Conservation (phyloP, 345 rosid species). For the Eucalyptus rudis region DNA sequence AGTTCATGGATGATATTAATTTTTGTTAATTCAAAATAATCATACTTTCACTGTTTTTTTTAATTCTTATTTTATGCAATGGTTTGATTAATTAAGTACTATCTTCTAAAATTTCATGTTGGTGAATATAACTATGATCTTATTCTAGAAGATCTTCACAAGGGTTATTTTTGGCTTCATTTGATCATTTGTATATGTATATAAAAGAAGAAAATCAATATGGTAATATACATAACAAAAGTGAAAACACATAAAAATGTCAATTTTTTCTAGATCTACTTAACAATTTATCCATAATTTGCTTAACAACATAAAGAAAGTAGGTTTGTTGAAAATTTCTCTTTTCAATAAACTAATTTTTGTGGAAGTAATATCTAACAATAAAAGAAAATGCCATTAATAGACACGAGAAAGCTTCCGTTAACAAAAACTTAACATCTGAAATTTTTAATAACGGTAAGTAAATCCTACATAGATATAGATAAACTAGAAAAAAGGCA, state of each 20-base stretch:
- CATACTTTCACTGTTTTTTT: too few relatives aligned
- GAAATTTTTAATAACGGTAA: too few relatives aligned
- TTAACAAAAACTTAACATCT: too few relatives aligned
- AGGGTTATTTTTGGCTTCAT: not conserved
- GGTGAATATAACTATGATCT: not conserved
- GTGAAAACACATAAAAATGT: not conserved
- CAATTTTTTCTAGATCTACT: too few relatives aligned
- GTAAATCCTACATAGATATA: too few relatives aligned
- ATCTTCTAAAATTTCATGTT: not conserved
- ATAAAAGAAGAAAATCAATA: too few relatives aligned
- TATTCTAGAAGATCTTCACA: not conserved
- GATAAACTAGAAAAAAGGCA: too few relatives aligned
- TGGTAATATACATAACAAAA: not conserved
- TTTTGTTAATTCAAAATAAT: too few relatives aligned
- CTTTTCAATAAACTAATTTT: too few relatives aligned
- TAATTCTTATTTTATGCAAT: too few relatives aligned
- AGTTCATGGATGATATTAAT: not conserved
- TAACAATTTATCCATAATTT: not conserved
- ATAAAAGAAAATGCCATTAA: too few relatives aligned
- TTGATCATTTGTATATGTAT: not conserved
- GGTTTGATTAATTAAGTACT: not conserved
- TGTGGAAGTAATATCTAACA: not conserved
- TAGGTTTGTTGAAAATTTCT: not conserved
- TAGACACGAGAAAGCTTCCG: not conserved
- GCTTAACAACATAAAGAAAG: not conserved